phyloP scores from a whole-genome alignment of 2,329 filamentous ascomycete genomes.

The Coniochaeta sp. region DNA sequence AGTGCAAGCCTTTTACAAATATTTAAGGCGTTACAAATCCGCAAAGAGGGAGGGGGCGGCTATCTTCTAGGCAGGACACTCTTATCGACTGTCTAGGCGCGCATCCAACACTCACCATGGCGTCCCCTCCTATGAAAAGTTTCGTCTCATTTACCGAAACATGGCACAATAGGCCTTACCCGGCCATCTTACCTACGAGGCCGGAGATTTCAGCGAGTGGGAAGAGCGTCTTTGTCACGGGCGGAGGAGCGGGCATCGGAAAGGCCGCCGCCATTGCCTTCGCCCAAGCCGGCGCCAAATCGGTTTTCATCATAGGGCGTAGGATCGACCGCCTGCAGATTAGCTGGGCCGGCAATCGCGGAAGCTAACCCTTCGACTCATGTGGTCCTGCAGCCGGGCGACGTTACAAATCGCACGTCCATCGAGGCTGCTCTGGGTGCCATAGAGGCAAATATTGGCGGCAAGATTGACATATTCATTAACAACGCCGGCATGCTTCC shows the following conservation, averaged over 20 bases:
- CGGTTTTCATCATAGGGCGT: slow-evolving; percentile 11
- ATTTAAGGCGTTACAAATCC: neutral
- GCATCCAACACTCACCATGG: neutral
- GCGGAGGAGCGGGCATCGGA: slow-evolving; percentile 12
- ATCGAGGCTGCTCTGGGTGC: slow-evolving; percentile 6
- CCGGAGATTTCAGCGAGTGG: neutral
- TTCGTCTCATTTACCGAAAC: neutral
- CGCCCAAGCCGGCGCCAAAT: slow-evolving; percentile 10
- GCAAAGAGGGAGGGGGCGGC: neutral
- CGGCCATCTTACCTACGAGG: neutral
- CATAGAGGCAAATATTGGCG: neutral
- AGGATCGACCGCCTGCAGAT: slow-evolving; percentile 5
- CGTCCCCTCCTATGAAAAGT: neutral
- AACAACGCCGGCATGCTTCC: neutral
- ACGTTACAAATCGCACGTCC: slow-evolving; percentile 6
- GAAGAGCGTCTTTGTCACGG: slow-evolving; percentile 9
- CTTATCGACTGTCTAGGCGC: neutral
- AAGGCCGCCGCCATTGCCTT: slow-evolving; percentile 9
- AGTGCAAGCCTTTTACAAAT: neutral
- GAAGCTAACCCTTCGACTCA: slow-evolving; percentile 4
- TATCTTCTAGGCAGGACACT: neutral
- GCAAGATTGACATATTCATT: neutral
- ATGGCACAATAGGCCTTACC: neutral
- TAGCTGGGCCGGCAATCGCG: slow-evolving; percentile 2
- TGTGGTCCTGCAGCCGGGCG: slow-evolving; percentile 1